Evolutionary conservation across 176 grass and related monocot genomes (phyloP), one percentile per base, ranked within the genome.

Genomic region (Otatea glauca): DNA sequence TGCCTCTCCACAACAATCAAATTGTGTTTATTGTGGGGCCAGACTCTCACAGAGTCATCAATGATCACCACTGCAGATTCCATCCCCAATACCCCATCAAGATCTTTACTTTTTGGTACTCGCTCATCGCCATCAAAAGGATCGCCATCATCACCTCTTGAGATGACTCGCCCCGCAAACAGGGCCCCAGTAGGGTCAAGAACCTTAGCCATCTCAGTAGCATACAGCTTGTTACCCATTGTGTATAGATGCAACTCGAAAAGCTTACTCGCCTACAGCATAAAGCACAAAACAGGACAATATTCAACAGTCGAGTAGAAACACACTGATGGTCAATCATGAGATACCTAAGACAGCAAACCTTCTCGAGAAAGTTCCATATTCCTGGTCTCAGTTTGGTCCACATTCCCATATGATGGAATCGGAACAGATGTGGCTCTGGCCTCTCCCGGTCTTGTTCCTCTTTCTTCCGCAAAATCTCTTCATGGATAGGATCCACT

Each of bases 1-100:
- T 92, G 92, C 96, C 96, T 99, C 84, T 99, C 96, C 14, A 99
- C 96, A 81, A 96, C 83, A 78, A 99, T 99, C 87, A 99, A 86
- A 74, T 96, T 99, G 81, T 92, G 86, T 83, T 92, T 96, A 75
- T 99, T 99, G 78, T 94, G 96, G 15, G 96, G 96, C 96, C 96
- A 99, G 23, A 99, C 93, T 70, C 90, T 93, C 56, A 92, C 71
- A 44, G 96, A 96, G 76, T 99, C 96, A 66, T 99, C 96, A 32
- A 99, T 96, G 54, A 99, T 99, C 39, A 99, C 89, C 38, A 99
- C 96, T 59, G 91, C 96, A 37, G 93, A 94, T 81, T 99, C 96
- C 96, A 99, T 92, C 17, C 96, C 96, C 70, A 99, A 74, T 44
- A 99, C 96, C 42, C 96, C 96, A 78, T 99, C 96, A 49, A 99